Evolutionary conservation across 176 grass and related monocot genomes (phyloP).

Genomic region (Hordeum vulgare): DNA sequence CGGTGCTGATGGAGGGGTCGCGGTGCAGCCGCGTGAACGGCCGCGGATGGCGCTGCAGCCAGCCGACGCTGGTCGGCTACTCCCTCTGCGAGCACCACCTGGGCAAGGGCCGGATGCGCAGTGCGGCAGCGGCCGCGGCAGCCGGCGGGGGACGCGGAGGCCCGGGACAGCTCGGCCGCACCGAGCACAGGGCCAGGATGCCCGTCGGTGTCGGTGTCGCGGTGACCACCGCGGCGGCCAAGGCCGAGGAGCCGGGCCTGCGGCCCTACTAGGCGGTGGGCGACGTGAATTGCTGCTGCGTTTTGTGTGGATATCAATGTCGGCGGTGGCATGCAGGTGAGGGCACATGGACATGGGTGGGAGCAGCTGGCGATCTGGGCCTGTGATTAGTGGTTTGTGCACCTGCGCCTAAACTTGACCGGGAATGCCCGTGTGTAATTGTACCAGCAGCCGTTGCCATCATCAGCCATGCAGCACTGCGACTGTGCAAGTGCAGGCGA

Average conservation of each 20-base stretch:
- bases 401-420: neutral
- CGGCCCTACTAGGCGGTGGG: neutral
- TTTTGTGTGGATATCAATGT: conserved; percentile 11
- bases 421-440: neutral
- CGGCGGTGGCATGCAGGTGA: conserved; percentile 33
- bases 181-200: conserved; percentile 28
- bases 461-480: neutral
- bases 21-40: conserved; percentile 95
- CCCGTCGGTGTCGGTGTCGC: neutral
- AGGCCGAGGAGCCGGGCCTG: conserved; percentile 9
- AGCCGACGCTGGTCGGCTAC: conserved; percentile 81
- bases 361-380: neutral
- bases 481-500: neutral
- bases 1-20: conserved; percentile 62
- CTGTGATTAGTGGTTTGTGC: neutral
- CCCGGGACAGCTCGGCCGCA: conserved; percentile 47
- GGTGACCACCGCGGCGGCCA: neutral
- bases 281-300: neutral
- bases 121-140: neutral
- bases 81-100: conserved; percentile 93
- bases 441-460: neutral
- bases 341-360: conserved; percentile 9
- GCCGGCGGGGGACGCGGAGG: neutral
- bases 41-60: conserved; percentile 88
- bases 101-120: conserved; percentile 61